These are phyloP conservation scores for Debaryomycetaceae sp. DNA, from an alignment of 1,139 yeast genomes.

Conservation along the genomic window DNA sequence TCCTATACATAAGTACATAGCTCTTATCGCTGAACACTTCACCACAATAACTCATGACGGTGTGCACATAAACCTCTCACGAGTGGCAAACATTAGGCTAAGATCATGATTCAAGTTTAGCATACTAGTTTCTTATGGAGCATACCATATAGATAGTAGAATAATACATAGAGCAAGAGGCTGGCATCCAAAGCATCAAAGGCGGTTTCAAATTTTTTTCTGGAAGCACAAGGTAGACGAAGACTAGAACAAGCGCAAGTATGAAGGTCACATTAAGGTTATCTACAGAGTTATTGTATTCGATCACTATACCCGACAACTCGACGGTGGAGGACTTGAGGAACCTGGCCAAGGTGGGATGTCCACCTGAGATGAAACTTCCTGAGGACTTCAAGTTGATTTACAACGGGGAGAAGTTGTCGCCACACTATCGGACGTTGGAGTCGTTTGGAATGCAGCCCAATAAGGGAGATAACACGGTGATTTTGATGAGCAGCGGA, in stretches of 20 bases:
- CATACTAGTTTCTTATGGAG: neutral
- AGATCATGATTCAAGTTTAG: neutral
- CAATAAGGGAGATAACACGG: slow-evolving; percentile 24
- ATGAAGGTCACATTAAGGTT: slow-evolving; percentile 44
- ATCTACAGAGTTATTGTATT: slow-evolving; percentile 38
- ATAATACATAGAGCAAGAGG: neutral
- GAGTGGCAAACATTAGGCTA: neutral
- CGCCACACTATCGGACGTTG: slow-evolving; percentile 25
- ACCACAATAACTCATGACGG: neutral
- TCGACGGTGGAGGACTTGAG: slow-evolving; percentile 49
- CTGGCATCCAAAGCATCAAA: too few species aligned
- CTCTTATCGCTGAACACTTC: neutral
- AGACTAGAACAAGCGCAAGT: neutral
- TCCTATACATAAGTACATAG: neutral
- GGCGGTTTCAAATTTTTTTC: too few species aligned
- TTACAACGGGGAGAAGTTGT: slow-evolving; percentile 49
- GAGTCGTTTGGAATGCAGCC: slow-evolving; percentile 20
- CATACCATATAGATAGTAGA: neutral
- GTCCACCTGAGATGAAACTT: slow-evolving; percentile 29
- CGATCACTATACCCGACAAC: slow-evolving; percentile 47
- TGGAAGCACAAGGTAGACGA: too few species aligned
- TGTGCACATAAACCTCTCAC: neutral
- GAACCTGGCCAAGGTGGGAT: slow-evolving; percentile 40
- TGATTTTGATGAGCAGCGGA: slow-evolving; percentile 45
- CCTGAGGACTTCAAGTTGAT: slow-evolving; percentile 48